Evolutionary conservation across 352 stramenopile species (phyloP).

Genomic region (Phytophthora hybrid): DNA sequence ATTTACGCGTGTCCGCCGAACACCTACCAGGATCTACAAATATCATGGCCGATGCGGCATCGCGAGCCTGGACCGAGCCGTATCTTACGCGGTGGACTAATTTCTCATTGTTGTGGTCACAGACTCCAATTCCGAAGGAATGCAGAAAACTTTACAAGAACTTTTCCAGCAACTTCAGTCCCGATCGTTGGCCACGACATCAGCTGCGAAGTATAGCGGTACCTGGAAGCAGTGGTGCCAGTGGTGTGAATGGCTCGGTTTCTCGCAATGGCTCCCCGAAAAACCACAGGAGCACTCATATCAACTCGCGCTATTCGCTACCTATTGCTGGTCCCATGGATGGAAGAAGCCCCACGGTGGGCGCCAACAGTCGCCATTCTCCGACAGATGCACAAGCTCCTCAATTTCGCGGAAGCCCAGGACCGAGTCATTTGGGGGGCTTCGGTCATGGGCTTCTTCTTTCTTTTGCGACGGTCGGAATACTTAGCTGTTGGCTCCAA

Average conservation of each 20-base stretch:
- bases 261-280: background rate
- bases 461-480: too few relatives aligned
- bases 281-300: background rate
- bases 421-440: too few relatives aligned
- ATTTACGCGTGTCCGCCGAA: background rate
- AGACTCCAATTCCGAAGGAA: background rate
- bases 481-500: too few relatives aligned
- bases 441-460: too few relatives aligned
- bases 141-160: conserved; percentile 3
- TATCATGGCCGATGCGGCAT: conserved; percentile 38
- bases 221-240: background rate
- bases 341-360: background rate
- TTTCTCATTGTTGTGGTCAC: too few relatives aligned
- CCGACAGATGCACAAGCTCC: background rate
- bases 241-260: background rate
- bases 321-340: background rate
- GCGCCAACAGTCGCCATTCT: background rate
- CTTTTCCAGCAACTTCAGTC: background rate
- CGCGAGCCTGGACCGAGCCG: conserved; percentile 18
- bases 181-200: background rate
- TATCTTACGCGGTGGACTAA: background rate
- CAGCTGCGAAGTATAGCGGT: background rate
- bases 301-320: background rate
- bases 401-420: conserved; percentile 7
- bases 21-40: background rate